These are phyloP conservation scores for Cercospora canescens DNA, from an alignment of 2,329 filamentous ascomycete species.

Conservation along the genomic window DNA sequence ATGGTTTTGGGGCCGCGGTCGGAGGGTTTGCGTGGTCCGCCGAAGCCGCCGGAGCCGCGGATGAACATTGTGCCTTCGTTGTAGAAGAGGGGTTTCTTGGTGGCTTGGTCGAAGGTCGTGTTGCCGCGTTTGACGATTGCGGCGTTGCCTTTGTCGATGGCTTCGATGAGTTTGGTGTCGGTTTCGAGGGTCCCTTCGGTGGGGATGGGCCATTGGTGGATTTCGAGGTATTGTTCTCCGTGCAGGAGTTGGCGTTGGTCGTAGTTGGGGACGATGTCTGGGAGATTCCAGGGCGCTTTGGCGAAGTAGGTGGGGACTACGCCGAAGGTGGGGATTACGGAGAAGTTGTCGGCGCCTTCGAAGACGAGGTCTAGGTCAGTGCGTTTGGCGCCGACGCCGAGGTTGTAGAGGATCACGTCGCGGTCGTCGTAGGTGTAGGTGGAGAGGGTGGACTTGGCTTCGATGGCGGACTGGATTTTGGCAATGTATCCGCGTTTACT, in stretches of 20 bases:
- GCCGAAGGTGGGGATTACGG: conserved; percentile 87
- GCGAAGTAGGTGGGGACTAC: conserved; percentile 90
- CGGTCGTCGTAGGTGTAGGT: conserved; percentile 70
- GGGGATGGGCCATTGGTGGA: conserved; percentile 87
- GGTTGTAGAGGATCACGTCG: conserved; percentile 87
- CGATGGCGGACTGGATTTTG: conserved; percentile 69
- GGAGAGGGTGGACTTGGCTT: conserved; percentile 51
- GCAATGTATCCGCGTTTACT: conserved; percentile 47
- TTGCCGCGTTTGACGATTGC: conserved; percentile 78
- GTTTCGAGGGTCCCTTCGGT: conserved; percentile 76
- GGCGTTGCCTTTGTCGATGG: conserved; percentile 91
- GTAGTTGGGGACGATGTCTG: conserved; percentile 90
- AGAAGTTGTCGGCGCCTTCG: conserved; percentile 88
- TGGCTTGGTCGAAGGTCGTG: conserved; percentile 78
- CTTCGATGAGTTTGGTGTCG: conserved; percentile 80
- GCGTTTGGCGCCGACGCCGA: conserved; percentile 88
- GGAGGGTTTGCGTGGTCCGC: conserved; percentile 72
- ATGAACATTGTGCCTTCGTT: conserved; percentile 94
- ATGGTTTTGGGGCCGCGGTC: no score
- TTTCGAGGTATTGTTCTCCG: conserved; percentile 96
- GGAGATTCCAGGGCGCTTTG: conserved; percentile 73
- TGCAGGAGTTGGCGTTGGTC: conserved; percentile 97
- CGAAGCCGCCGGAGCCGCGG: conserved; percentile 85
- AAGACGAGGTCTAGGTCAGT: conserved; percentile 85
- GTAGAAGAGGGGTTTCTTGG: conserved; percentile 90